These are phyloP conservation scores for Candida nitratophila DNA, from an alignment of 805 yeast species.

Conservation along the genomic window DNA sequence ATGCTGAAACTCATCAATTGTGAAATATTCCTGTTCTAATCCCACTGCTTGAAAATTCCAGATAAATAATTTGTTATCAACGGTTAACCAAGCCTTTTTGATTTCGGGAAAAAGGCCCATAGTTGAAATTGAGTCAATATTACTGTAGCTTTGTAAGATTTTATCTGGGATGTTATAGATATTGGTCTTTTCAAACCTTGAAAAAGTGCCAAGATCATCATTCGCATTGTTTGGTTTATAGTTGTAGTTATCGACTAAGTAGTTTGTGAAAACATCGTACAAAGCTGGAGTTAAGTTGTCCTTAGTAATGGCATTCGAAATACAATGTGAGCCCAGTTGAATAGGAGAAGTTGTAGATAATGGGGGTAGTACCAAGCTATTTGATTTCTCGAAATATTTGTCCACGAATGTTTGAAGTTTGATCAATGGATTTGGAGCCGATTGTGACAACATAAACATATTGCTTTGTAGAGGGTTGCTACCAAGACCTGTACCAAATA, in stretches of 20 bases:
- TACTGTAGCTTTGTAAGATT: constrained; percentile 64
- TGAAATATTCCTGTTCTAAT: constrained; percentile 53
- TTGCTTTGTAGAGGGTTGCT: not conserved
- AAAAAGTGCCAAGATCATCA: constrained; percentile 42
- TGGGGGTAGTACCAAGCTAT: constrained; percentile 34
- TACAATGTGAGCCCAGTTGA: constrained; percentile 57
- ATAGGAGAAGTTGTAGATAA: constrained; percentile 45
- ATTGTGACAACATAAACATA: not conserved
- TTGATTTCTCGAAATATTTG: constrained; percentile 8
- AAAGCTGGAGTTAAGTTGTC: constrained; percentile 53
- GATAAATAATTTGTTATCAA: constrained; percentile 71
- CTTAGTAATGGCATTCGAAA: constrained; percentile 48
- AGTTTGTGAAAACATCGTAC: constrained; percentile 48
- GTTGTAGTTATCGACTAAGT: constrained; percentile 63
- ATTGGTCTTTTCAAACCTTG: constrained; percentile 71
- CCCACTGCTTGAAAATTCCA: constrained; percentile 63
- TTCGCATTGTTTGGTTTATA: constrained; percentile 29
- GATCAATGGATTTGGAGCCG: constrained; percentile 9
- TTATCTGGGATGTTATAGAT: constrained; percentile 74
- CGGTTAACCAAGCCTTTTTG: constrained; percentile 77
- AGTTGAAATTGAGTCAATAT: constrained; percentile 57
- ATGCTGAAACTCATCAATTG: constrained; percentile 76
- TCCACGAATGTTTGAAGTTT: constrained; percentile 12
- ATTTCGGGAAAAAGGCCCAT: constrained; percentile 83
- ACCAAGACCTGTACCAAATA: not conserved